Evolutionary conservation across 495 filamentous ascomycete species (phyloP).

Genomic region (Penicillium argentinense): DNA sequence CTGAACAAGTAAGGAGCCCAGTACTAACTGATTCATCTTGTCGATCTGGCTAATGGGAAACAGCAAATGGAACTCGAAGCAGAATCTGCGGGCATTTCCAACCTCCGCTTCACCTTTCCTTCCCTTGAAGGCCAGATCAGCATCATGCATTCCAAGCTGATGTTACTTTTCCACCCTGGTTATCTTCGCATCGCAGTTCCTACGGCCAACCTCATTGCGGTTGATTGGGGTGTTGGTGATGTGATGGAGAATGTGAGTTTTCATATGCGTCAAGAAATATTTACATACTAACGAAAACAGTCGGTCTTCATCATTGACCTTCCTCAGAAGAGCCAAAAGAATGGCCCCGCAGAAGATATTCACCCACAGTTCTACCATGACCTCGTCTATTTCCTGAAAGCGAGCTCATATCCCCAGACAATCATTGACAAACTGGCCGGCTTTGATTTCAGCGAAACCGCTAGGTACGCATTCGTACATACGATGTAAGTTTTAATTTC

Average conservation of each 20-base stretch:
- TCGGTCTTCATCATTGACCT: slow-evolving; percentile 85
- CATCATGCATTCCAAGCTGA: slow-evolving; percentile 88
- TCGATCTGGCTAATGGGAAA: not conserved
- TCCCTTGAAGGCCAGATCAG: slow-evolving; percentile 62
- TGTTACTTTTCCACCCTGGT: slow-evolving; percentile 69
- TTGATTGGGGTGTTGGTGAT: slow-evolving; percentile 82
- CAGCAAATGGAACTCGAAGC: slow-evolving; percentile 11
- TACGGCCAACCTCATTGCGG: slow-evolving; percentile 74
- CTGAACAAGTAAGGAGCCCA: slow-evolving; percentile 48
- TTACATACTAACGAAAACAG: slow-evolving; percentile 25
- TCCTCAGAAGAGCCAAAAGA: slow-evolving; percentile 49
- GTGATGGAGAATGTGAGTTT: slow-evolving; percentile 72
- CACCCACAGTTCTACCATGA: slow-evolving; percentile 67
- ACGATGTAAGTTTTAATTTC: slow-evolving; percentile 51
- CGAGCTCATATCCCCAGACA: slow-evolving; percentile 61
- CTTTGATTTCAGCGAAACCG: slow-evolving; percentile 75
- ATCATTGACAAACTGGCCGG: slow-evolving; percentile 58
- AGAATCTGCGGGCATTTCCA: slow-evolving; percentile 53
- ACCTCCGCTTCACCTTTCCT: slow-evolving; percentile 76
- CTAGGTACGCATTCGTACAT: slow-evolving; percentile 74
- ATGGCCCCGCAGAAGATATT: not conserved
- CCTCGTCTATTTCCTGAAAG: slow-evolving; percentile 66
- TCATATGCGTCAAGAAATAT: not conserved
- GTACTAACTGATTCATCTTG: not conserved
- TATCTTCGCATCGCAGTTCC: slow-evolving; percentile 77